Evolutionary conservation across 1,284 basidiomycete species (phyloP).

Genomic region (Pascua guehoae): DNA sequence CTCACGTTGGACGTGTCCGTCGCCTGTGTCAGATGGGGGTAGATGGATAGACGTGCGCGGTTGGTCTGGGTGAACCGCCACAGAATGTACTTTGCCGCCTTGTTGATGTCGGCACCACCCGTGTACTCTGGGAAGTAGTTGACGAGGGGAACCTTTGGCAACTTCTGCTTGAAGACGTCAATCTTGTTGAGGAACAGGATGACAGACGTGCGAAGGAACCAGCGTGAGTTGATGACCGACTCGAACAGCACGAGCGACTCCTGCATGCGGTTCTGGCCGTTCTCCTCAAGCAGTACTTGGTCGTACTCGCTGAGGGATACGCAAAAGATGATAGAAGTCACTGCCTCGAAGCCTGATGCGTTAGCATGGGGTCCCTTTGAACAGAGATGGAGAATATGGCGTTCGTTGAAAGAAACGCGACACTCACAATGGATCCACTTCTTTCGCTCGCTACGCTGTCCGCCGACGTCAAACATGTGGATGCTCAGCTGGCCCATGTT

Average conservation of each 20-base stretch:
- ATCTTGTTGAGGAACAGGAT: constrained; percentile 95
- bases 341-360: constrained; percentile 68
- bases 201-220: constrained; percentile 90
- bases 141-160: constrained; percentile 80
- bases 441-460: constrained; percentile 87
- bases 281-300: constrained; percentile 75
- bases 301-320: constrained; percentile 93
- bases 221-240: constrained; percentile 93
- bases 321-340: constrained; percentile 93
- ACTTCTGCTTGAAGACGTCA: constrained; percentile 89
- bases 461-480: constrained; percentile 87
- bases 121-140: constrained; percentile 93
- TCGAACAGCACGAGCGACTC: constrained; percentile 93
- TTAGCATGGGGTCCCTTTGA: not conserved
- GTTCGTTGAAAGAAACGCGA: not conserved
- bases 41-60: constrained; percentile 77
- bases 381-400: too few species aligned
- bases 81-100: constrained; percentile 95
- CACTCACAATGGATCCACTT: constrained; percentile 85
- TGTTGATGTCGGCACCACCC: constrained; percentile 85
- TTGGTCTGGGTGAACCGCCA: constrained; percentile 98
- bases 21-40: constrained; percentile 72
- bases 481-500: constrained; percentile 54
- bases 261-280: constrained; percentile 82
- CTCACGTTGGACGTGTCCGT: constrained; percentile 64